phyloP scores from a whole-genome alignment of 2,329 filamentous ascomycete genomes.

The Colletotrichum paranaense region DNA sequence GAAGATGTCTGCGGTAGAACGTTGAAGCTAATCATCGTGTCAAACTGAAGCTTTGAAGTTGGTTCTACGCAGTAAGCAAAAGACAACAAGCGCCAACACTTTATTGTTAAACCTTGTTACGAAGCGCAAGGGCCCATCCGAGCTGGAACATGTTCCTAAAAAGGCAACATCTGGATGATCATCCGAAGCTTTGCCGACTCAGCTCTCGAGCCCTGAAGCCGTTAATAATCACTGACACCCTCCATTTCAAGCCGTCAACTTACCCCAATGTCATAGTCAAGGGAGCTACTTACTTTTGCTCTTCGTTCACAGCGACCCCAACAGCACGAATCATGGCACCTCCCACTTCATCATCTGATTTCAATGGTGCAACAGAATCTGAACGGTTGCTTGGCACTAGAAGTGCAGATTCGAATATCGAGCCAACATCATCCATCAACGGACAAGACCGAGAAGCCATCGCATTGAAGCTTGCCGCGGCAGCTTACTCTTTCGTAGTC shows the following conservation, averaged over 20 bases:
- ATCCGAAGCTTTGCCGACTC: not conserved
- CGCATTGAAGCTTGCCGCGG: not conserved
- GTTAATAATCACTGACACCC: not conserved
- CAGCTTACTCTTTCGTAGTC: slow-evolving; percentile 35
- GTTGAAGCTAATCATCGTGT: not conserved
- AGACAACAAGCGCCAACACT: not conserved
- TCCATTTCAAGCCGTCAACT: not conserved
- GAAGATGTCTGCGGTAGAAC: not conserved
- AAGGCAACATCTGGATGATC: not conserved
- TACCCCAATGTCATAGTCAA: not conserved
- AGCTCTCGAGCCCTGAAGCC: not conserved
- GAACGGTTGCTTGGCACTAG: not conserved
- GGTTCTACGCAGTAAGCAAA: too few species aligned
- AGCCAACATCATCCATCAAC: not conserved
- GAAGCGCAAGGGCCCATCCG: not conserved
- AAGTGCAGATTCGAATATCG: not conserved
- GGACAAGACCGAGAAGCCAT: not conserved
- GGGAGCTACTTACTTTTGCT: not conserved
- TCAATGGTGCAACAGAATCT: not conserved
- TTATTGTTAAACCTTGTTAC: not conserved
- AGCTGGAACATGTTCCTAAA: not conserved
- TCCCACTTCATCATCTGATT: not conserved
- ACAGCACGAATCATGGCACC: not conserved
- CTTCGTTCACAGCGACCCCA: not conserved
- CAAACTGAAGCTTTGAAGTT: not conserved